A percentile compares a stretch with the other conserved stretches of the same genome.
Evolutionary conservation across 2,329 filamentous ascomycete species (phyloP).

Genomic region (Aspergillus japonicus): DNA sequence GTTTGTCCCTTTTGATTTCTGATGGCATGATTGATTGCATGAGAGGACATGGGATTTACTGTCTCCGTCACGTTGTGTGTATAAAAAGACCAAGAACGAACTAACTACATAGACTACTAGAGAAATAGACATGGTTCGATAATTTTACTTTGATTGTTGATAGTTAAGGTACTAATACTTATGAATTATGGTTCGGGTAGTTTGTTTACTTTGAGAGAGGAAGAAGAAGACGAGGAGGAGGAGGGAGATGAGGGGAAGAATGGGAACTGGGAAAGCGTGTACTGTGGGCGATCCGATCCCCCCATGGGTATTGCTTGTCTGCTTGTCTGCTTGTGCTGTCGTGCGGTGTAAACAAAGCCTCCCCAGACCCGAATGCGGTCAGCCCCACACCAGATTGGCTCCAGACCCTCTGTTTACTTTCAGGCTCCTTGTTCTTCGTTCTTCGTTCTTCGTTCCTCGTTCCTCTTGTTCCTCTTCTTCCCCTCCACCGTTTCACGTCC

Average conservation of each 20-base stretch:
- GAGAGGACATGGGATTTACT: neutral
- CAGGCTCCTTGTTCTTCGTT: constrained; percentile 3
- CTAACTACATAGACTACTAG: constrained; percentile 5
- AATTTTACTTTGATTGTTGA: neutral
- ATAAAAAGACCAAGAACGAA: constrained; percentile 5
- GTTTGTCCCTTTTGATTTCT: neutral
- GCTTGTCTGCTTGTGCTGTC: too few relatives aligned
- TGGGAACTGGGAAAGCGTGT: constrained; percentile 1
- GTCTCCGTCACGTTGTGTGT: constrained; percentile 8
- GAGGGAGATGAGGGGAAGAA: neutral
- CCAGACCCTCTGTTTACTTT: constrained; percentile 11
- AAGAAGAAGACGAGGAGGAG: too few relatives aligned
- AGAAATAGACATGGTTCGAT: neutral
- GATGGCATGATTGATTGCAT: constrained; percentile 8
- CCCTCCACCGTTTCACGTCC: constrained; percentile 3
- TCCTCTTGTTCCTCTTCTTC: constrained; percentile 1
- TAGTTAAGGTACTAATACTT: neutral
- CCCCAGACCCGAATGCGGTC: constrained; percentile 18
- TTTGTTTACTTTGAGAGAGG: too few relatives aligned
- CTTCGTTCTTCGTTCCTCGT: neutral
- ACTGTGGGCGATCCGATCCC: neutral
- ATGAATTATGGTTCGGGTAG: too few relatives aligned
- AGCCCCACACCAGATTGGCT: constrained; percentile 13
- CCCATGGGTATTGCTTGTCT: too few relatives aligned
- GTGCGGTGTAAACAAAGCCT: constrained; percentile 20